phyloP scores from a whole-genome alignment of 805 yeast species.

The Myxozyma geophila region DNA sequence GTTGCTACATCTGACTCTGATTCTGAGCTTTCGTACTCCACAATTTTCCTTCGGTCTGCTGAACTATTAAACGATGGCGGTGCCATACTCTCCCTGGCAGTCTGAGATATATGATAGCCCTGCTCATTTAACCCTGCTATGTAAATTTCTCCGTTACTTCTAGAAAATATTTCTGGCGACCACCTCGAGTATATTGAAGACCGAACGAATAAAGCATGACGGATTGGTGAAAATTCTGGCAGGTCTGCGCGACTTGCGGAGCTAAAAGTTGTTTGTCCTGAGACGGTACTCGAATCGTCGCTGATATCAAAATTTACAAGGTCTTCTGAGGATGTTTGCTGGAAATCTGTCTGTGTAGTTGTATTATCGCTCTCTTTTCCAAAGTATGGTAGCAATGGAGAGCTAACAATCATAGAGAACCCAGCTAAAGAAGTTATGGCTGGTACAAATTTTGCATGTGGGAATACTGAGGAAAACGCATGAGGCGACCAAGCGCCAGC shows the following conservation, averaged over 20 bases:
- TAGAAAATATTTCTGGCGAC: constrained; percentile 37
- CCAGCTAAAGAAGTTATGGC: constrained; percentile 32
- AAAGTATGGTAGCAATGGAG: constrained; percentile 18
- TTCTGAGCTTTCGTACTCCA: not conserved
- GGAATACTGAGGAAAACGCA: constrained; percentile 28
- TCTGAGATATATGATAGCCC: constrained; percentile 27
- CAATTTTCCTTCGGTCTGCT: not conserved
- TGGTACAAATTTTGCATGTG: constrained; percentile 29
- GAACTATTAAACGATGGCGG: constrained; percentile 7
- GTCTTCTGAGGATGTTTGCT: constrained; percentile 2
- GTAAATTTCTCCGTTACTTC: constrained; percentile 38
- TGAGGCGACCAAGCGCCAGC: constrained; percentile 37
- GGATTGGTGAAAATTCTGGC: not conserved
- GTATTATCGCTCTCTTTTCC: not conserved
- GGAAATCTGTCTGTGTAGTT: not conserved
- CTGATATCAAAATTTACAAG: not conserved
- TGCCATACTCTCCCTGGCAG: constrained; percentile 23
- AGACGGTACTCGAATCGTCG: constrained; percentile 8
- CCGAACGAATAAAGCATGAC: constrained; percentile 31
- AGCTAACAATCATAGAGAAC: constrained; percentile 24
- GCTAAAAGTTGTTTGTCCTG: not conserved
- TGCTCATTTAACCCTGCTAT: constrained; percentile 37
- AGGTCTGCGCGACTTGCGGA: not conserved
- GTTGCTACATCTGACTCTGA: constrained; percentile 4
- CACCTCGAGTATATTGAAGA: constrained; percentile 26